Evolutionary conservation across 1,139 yeast species (phyloP).

Genomic region (Magnusiomyces clavatus): DNA sequence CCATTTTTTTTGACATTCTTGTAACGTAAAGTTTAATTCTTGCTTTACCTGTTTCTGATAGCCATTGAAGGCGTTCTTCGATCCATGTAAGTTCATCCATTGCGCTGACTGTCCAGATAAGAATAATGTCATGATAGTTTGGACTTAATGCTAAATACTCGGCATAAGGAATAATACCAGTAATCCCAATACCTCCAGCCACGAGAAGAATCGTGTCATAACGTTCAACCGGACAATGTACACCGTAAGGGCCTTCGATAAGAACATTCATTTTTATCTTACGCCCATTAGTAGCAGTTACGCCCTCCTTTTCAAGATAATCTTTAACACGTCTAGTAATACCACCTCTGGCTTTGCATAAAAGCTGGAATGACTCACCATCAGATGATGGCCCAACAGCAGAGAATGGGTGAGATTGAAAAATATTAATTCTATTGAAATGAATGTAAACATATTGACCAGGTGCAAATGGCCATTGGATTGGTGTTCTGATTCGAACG

Average conservation of each 20-base stretch:
- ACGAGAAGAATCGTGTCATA: conserved; percentile 49
- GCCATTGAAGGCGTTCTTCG: conserved; percentile 21
- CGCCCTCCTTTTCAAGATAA: conserved; percentile 19
- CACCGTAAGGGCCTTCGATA: conserved; percentile 63
- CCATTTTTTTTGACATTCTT: background rate
- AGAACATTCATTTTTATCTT: conserved; percentile 33
- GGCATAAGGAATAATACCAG: conserved; percentile 42
- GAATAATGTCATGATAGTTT: conserved; percentile 18
- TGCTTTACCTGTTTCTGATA: conserved; percentile 19
- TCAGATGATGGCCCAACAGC: conserved; percentile 36
- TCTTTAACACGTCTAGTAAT: conserved; percentile 28
- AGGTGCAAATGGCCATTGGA: conserved; percentile 41
- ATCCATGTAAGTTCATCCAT: conserved; percentile 24
- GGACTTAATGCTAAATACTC: conserved; percentile 21
- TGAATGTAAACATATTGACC: conserved; percentile 62
- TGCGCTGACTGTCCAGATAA: conserved; percentile 26
- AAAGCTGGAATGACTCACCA: conserved; percentile 33
- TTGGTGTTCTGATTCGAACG: conserved; percentile 29
- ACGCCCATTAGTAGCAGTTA: conserved; percentile 17
- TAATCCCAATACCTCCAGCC: conserved; percentile 73
- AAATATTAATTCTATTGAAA: conserved; percentile 38
- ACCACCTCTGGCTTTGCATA: conserved; percentile 32
- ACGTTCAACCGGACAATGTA: conserved; percentile 43
- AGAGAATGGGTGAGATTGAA: conserved; percentile 63
- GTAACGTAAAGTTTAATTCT: conserved; percentile 24